Percentiles rank a stretch among this genome's conserved stretches.
Evolutionary conservation across 345 rosid genomes (phyloP).

Genomic region (Sisymbrium altissimum): DNA sequence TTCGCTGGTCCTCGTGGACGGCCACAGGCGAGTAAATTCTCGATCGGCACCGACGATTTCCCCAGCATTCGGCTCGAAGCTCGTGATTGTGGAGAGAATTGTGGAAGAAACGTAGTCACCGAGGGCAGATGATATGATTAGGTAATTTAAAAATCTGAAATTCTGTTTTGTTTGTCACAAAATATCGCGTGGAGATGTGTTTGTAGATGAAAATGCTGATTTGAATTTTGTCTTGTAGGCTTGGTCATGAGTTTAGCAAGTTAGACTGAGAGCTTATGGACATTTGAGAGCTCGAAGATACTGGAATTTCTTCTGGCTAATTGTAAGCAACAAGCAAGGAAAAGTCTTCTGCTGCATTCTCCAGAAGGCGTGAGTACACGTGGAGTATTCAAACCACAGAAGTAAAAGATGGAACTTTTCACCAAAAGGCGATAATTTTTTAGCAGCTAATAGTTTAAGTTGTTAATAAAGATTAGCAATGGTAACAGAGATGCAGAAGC

Average conservation of each 20-base stretch:
- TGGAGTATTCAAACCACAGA: slow-evolving; percentile 9
- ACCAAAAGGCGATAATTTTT: slow-evolving; percentile 11
- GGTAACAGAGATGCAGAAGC: slow-evolving; percentile 83
- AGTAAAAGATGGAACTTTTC: slow-evolving; percentile 27
- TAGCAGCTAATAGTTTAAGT: slow-evolving; percentile 19
- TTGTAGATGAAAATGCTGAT: slow-evolving; percentile 4
- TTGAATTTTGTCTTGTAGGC: slow-evolving; percentile 6
- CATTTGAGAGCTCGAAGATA: slow-evolving; percentile 16
- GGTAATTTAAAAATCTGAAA: neutral
- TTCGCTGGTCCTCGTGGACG: neutral
- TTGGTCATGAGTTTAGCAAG: neutral
- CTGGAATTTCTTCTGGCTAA: slow-evolving; percentile 23
- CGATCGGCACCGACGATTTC: slow-evolving; percentile 4
- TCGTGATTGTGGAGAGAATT: slow-evolving; percentile 23
- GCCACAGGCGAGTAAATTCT: slow-evolving; percentile 11
- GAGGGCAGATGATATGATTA: slow-evolving; percentile 23
- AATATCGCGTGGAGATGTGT: neutral
- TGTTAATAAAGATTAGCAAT: slow-evolving; percentile 32
- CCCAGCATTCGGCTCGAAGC: slow-evolving; percentile 9
- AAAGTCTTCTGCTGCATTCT: slow-evolving; percentile 14
- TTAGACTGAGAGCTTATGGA: slow-evolving; percentile 5
- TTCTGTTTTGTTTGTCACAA: neutral
- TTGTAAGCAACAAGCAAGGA: neutral
- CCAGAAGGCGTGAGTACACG: slow-evolving; percentile 5
- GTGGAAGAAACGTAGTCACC: slow-evolving; percentile 15